Conservation (phyloP, 169 alveolate species). For the Cryptosporidium canis region DNA sequence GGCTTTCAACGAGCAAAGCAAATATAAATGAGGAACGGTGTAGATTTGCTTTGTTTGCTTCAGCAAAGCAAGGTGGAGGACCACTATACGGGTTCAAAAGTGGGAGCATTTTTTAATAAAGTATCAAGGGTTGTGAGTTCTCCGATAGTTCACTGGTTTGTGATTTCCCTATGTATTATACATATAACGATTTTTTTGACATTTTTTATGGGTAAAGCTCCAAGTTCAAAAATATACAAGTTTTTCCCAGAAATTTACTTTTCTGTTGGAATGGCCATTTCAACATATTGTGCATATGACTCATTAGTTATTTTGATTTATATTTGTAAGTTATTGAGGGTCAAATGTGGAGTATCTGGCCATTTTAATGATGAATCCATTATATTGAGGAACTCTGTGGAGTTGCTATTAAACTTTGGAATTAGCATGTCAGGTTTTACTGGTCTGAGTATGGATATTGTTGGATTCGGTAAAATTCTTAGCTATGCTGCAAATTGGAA, state of each 20-base stretch:
- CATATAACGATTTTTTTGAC: neutral
- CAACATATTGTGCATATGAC: conserved; percentile 49
- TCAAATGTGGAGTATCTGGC: conserved; percentile 7
- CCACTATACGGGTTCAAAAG: conserved; percentile 11
- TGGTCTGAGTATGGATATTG: neutral
- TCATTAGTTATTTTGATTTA: conserved; percentile 11
- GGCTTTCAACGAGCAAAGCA: neutral
- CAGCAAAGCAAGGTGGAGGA: conserved; percentile 13
- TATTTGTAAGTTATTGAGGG: conserved; percentile 4
- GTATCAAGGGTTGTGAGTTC: conserved; percentile 9
- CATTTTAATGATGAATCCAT: neutral
- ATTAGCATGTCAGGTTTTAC: conserved; percentile 7
- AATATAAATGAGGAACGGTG: neutral
- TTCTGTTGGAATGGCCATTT: neutral
- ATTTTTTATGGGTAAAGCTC: neutral
- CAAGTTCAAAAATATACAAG: neutral
- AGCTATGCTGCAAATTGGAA: conserved; percentile 1
- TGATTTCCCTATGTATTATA: conserved; percentile 29
- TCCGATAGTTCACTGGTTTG: conserved; percentile 29
- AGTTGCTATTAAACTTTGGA: neutral
- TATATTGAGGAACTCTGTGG: conserved; percentile 21
- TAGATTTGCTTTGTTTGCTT: conserved; percentile 15
- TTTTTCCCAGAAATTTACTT: neutral
- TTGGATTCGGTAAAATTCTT: conserved; percentile 53
- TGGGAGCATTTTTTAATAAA: neutral